Conservation (phyloP, 2,329 filamentous ascomycete species). For the Basipetospora chlamydospora region DNA sequence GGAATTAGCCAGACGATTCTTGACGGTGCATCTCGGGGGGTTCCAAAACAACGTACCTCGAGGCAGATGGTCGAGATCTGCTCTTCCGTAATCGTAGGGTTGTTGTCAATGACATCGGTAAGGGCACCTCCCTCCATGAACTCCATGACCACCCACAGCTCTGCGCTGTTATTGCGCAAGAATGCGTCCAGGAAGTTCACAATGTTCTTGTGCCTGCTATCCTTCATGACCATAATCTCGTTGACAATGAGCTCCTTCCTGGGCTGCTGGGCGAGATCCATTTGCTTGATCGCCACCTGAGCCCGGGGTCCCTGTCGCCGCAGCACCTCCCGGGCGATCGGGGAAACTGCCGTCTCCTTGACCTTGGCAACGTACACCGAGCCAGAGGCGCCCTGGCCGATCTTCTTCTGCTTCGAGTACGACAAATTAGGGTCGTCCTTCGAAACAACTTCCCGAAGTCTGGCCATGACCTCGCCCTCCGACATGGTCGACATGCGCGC, state of each 20-base stretch:
- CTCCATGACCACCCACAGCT: slow-evolving; percentile 99
- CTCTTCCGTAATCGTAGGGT: slow-evolving; percentile 81
- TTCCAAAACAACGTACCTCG: slow-evolving; percentile 52
- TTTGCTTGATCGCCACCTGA: slow-evolving; percentile 97
- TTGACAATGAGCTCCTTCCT: slow-evolving; percentile 98
- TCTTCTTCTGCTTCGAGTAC: slow-evolving; percentile 99
- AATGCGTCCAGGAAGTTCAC: slow-evolving; percentile 98
- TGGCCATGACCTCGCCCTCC: slow-evolving; percentile 93
- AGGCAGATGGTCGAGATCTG: slow-evolving; percentile 96
- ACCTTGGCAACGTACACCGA: slow-evolving; percentile 97
- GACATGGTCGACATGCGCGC: slow-evolving; percentile 98
- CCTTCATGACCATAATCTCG: slow-evolving; percentile 99
- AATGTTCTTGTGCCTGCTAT: slow-evolving; percentile 95
- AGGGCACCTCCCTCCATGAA: slow-evolving; percentile 98
- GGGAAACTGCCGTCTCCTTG: slow-evolving; percentile 74
- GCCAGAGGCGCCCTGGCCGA: slow-evolving; percentile 93
- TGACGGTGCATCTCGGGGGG: no score
- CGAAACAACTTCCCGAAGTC: slow-evolving; percentile 84
- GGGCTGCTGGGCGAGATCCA: slow-evolving; percentile 95
- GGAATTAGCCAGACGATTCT: slow-evolving; percentile 11
- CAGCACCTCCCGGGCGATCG: slow-evolving; percentile 62
- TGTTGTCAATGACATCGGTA: slow-evolving; percentile 98
- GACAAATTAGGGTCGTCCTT: slow-evolving; percentile 89
- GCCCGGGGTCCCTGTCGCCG: slow-evolving; percentile 66
- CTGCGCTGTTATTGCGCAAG: slow-evolving; percentile 81